A percentile compares a stretch with the other conserved stretches of the same genome.
Conservation (phyloP, 2,329 filamentous ascomycete species). For the Onygenales sp. region DNA sequence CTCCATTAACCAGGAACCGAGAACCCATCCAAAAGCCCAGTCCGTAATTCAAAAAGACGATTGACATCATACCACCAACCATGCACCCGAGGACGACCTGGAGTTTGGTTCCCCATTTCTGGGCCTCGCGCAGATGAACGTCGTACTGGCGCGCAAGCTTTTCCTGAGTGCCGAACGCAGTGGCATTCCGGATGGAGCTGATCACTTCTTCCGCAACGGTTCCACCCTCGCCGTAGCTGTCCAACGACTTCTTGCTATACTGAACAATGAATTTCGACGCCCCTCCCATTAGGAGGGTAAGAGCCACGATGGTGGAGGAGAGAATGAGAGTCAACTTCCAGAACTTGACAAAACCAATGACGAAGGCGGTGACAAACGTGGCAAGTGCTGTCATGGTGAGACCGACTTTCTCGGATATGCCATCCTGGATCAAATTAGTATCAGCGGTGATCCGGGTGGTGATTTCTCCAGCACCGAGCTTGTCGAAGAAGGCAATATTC, state of each 20-base stretch:
- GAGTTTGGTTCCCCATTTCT: slow-evolving; percentile 65
- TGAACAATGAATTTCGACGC: slow-evolving; percentile 68
- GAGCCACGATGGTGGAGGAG: slow-evolving; percentile 67
- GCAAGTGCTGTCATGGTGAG: slow-evolving; percentile 66
- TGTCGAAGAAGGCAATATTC: slow-evolving; percentile 90
- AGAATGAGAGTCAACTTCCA: slow-evolving; percentile 92
- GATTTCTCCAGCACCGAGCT: slow-evolving; percentile 83
- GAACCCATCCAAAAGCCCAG: slow-evolving; percentile 84
- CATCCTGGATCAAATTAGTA: slow-evolving; percentile 87
- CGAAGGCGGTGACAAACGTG: slow-evolving; percentile 78
- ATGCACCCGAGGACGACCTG: slow-evolving; percentile 66
- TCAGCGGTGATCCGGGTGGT: slow-evolving; percentile 91
- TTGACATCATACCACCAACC: slow-evolving; percentile 72
- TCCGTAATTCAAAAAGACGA: slow-evolving; percentile 80
- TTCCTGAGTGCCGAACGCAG: slow-evolving; percentile 87
- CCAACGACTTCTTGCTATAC: slow-evolving; percentile 67
- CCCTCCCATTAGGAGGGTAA: slow-evolving; percentile 66
- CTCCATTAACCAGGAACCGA: slow-evolving; percentile 58
- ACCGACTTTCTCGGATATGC: slow-evolving; percentile 81
- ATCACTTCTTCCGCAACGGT: slow-evolving; percentile 90
- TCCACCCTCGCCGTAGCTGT: slow-evolving; percentile 74
- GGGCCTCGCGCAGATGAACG: slow-evolving; percentile 59
- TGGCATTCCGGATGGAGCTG: slow-evolving; percentile 83
- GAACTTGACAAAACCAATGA: slow-evolving; percentile 83
- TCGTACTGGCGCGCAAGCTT: slow-evolving; percentile 86